Evolutionary conservation across 129 eudicot genomes (phyloP), one percentile per base, ranked within the genome.

Genomic region (Escallonia herrerae): DNA sequence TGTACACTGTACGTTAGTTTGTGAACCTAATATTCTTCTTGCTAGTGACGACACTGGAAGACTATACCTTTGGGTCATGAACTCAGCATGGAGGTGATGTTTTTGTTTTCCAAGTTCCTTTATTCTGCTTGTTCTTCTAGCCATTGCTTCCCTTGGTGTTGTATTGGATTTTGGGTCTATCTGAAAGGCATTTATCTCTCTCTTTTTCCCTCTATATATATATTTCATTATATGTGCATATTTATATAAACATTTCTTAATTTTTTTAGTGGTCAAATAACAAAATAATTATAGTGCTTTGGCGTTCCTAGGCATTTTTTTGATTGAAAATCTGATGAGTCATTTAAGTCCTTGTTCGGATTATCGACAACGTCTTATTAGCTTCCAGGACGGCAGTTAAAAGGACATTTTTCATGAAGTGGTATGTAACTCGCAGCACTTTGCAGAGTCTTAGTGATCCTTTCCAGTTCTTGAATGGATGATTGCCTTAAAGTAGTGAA

Each of bases 21-120:
- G 91, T 83, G 90, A 81, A 70, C 95, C 95, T 69, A 73, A 62
- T 71, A 74, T 70, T 71, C 83, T 93, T 71, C 69, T 93, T 71
- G 99, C 83, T 56, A 75, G 86, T 69, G 99, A 85, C 74, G 91
- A 81, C 72, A 80, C 80, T 82, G 96, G 89, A 66, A 86, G 69
- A 76, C 62, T 93, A 65, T 78, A 89, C 81, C 73, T 93, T 59
- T 93, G 99, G 99, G 71, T 79, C 65, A 93, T 93, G 99, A 83
- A 86, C 81, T 74, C 96, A 74, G 67, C 71, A 53, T 93, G 99
- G 99, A 93, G 95, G 98, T 93, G 65, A 69, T 15, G 6, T 45
- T 63, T 55, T 43, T 69, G 51, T 8, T 39, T 66, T 33, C 49
- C 43, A 43, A 15, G 58, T 55, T 67, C 50, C 56, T 15, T 10